Evolutionary conservation across 768 basidiomycete genomes (phyloP).

Genomic region (Lactifluus pinguis): DNA sequence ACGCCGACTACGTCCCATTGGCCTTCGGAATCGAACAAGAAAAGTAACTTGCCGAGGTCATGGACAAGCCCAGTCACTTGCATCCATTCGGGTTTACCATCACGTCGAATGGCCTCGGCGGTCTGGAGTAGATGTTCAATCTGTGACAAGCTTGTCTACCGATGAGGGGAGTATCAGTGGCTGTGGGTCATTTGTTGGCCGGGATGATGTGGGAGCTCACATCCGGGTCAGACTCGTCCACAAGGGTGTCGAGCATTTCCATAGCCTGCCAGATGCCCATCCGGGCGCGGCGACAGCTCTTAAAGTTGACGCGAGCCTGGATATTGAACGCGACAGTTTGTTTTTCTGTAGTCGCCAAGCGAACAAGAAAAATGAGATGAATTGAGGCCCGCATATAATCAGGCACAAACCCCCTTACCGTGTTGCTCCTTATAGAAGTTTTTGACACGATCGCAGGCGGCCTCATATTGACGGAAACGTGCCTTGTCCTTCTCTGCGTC

Average conservation of each 20-base stretch:
- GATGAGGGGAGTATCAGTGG: background rate
- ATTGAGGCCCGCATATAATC: background rate
- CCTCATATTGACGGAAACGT: constrained; percentile 63
- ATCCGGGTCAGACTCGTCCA: constrained; percentile 90
- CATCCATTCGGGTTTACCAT: constrained; percentile 91
- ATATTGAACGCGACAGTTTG: constrained; percentile 85
- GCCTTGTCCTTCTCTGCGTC: constrained; percentile 57
- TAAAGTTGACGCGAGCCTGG: constrained; percentile 65
- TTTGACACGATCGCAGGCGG: constrained; percentile 71
- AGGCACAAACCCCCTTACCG: constrained; percentile 33
- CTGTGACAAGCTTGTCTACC: constrained; percentile 66
- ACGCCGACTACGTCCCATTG: constrained; percentile 96
- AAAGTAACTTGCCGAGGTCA: constrained; percentile 82
- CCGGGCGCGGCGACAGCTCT: constrained; percentile 52
- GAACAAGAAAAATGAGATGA: background rate
- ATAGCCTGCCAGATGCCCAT: constrained; percentile 84
- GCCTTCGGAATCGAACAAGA: constrained; percentile 76
- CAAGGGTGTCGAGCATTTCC: constrained; percentile 76
- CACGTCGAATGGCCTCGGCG: constrained; percentile 79
- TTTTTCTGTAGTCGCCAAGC: constrained; percentile 45
- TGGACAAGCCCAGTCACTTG: constrained; percentile 82
- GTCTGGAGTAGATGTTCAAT: constrained; percentile 89
- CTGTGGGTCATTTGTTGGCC: background rate
- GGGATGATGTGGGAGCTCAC: constrained; percentile 30
- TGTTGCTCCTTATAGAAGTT: constrained; percentile 73